These are phyloP conservation scores for Sporothrix euskadiensis DNA, from an alignment of 2,329 filamentous ascomycete genomes.

Conservation along the genomic window DNA sequence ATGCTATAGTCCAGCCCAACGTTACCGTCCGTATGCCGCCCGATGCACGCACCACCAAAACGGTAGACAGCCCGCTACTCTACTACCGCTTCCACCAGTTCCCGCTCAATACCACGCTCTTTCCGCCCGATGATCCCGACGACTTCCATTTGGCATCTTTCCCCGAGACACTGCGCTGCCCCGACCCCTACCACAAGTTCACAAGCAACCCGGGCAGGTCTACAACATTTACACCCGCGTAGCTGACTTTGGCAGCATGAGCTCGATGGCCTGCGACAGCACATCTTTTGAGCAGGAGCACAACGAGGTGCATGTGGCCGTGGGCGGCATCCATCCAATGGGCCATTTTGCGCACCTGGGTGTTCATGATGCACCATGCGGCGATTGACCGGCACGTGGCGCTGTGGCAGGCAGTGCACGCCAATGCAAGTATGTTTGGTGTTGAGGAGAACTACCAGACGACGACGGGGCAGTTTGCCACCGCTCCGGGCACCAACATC, in stretches of 20 bases:
- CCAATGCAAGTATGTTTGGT: constrained; percentile 38
- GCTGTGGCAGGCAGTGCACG: constrained; percentile 43
- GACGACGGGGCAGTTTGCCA: constrained; percentile 41
- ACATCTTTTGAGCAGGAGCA: constrained; percentile 45
- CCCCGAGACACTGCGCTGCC: constrained; percentile 43
- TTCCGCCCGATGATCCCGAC: constrained; percentile 30
- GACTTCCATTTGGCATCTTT: constrained; percentile 36
- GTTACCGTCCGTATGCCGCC: constrained; percentile 28
- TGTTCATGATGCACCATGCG: constrained; percentile 52
- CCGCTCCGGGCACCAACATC: constrained; percentile 43
- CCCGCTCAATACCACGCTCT: constrained; percentile 37
- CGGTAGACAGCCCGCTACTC: constrained; percentile 49
- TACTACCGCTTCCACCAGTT: constrained; percentile 51
- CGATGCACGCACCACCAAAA: constrained; percentile 28
- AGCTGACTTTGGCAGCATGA: constrained; percentile 42
- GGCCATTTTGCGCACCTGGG: constrained; percentile 39
- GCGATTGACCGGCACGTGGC: constrained; percentile 60
- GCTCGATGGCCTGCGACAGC: constrained; percentile 41
- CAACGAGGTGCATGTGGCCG: constrained; percentile 41
- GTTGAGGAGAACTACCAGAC: constrained; percentile 30
- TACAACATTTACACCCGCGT: constrained; percentile 43
- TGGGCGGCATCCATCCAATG: constrained; percentile 39
- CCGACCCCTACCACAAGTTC: constrained; percentile 35
- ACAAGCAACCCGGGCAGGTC: constrained; percentile 45
- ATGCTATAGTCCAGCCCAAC: constrained; percentile 25